Conservation (phyloP, 306 rosid genomes). For the Arachis stenosperma region DNA sequence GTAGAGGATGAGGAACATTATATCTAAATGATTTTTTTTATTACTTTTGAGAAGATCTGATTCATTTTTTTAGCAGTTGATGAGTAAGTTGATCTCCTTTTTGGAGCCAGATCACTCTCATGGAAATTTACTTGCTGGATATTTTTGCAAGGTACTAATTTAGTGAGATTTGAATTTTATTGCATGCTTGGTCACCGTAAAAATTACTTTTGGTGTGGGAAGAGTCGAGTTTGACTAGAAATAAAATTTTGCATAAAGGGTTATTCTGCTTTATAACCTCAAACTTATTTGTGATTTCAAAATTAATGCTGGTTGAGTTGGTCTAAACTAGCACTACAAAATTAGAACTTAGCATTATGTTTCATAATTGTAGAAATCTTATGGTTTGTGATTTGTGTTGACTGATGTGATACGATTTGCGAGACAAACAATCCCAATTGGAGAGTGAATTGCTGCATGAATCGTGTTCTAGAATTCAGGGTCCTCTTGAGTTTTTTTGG, state of each 20-base stretch:
- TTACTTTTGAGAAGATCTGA: conserved; percentile 41
- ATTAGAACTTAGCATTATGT: too few species aligned
- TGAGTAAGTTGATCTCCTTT: conserved; percentile 88
- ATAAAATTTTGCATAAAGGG: background rate
- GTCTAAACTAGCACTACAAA: too few species aligned
- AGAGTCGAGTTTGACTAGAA: conserved; percentile 16
- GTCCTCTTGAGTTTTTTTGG: background rate
- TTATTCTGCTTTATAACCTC: conserved; percentile 13
- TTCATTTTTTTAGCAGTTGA: conserved; percentile 68
- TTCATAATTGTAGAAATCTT: too few species aligned
- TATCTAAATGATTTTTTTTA: conserved; percentile 14
- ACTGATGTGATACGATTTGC: too few species aligned
- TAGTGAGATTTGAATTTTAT: conserved; percentile 35
- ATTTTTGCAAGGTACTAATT: conserved; percentile 89
- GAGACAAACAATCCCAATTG: too few species aligned
- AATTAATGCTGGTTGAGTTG: too few species aligned
- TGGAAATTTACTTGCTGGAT: conserved; percentile 89
- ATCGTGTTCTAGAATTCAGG: background rate
- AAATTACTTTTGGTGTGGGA: conserved; percentile 15
- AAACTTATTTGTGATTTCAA: background rate
- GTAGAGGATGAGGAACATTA: too few species aligned
- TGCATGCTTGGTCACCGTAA: conserved; percentile 3
- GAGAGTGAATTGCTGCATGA: background rate
- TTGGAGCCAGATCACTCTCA: conserved; percentile 79
- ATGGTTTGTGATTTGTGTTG: too few species aligned